Base-by-base conservation (phyloP, 1,284 basidiomycete genomes). In the Papiliotrema terrestris region DNA sequence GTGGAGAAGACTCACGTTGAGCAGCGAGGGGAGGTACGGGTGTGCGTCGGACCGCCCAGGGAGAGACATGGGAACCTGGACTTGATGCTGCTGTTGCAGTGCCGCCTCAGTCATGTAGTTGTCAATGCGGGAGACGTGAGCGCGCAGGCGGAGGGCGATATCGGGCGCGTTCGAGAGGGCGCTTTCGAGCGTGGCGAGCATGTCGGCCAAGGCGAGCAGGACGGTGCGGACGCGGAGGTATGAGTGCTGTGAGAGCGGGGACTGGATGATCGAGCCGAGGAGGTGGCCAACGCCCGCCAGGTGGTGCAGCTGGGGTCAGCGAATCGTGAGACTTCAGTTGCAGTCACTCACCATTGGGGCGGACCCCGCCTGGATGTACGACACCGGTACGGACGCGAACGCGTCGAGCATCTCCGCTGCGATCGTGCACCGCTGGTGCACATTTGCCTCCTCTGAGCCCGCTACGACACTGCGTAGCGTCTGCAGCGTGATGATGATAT, bases 241-340 rank as follows among this genome's bases (percentile, higher is more conserved):
- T 4, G 59, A 59, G 47, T 63, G 68, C 22, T 72, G 69, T 0
- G 69, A 71, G 2, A 76, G 56, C 0, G 73, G 72, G 2, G 63
- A 65, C 46, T 73, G 71, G 39, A 75, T 72, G 46, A 75, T 69
- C 15, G 62, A 58, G 22, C 71, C 73, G 9, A 76, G 65, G n/a
- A 76, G 65, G 49, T 76, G 73, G 17, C 74, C 74, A 11, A 76
- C 70, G 14, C 73, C 73, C 0, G 74, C 74, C 6, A 75, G 58
- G 49, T 76, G 74, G 39, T 75, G 72, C 37, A 76, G 58, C 73
- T 73, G 52, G 4, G 44, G 41, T 47, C 35, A 52, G 25, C 19
- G n/a, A 45, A 8, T 13, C 29, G 11, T 3, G 13, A 51, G 38
- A 36, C 2, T 14, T n/a, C 3, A 38, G 0, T 3, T 32, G n/a